Evolutionary conservation across 768 basidiomycete species (phyloP), one percentile per base, ranked within the genome.

Genomic region (Phaeotremella skinneri): DNA sequence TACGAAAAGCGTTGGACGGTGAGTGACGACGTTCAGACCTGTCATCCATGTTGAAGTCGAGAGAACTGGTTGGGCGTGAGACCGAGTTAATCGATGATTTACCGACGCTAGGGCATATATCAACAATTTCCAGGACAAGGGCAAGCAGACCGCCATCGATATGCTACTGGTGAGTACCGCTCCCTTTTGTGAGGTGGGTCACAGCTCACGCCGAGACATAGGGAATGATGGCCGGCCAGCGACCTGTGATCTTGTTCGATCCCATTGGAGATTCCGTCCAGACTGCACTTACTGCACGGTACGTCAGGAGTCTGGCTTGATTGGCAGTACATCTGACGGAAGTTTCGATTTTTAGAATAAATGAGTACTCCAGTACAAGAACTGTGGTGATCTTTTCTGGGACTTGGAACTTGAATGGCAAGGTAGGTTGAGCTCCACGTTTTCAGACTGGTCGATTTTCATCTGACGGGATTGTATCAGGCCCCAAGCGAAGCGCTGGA

Each of bases 361-460:
- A 82, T 2, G 96, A 99, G 74, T 99, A 93, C 78, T 93, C 93
- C 0, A 83, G 85, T 1, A 83, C 84, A 5, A 85, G 83, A 56
- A 76, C 81, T n/a, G 85, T 87, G 56, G 83, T 82, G 1, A 81
- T 97, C 37, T 93, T 93, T 69, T 81, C 83, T 31, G 94, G 96
- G 1, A 96, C 93, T 1, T 99, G 91, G 91, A 98, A 99, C 77
- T 78, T 99, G 59, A 96, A 94, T 69, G 96, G 92, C 48, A 81
- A 84, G 77, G 91, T 91, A 70, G 61, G 82, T 51, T 7, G 41
- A 48, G 52, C 34, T 48, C 14, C 45, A 21, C 23, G 32, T 17
- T 20, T 17, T 23, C 34, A 34, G 21, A 39, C 31, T n/a, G 49
- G 34, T 20, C 26, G 34, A 37, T 23, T 45, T 11, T 14, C 21